Base-by-base conservation (phyloP, 139 green algal species). In the Micractinium sp. region DNA sequence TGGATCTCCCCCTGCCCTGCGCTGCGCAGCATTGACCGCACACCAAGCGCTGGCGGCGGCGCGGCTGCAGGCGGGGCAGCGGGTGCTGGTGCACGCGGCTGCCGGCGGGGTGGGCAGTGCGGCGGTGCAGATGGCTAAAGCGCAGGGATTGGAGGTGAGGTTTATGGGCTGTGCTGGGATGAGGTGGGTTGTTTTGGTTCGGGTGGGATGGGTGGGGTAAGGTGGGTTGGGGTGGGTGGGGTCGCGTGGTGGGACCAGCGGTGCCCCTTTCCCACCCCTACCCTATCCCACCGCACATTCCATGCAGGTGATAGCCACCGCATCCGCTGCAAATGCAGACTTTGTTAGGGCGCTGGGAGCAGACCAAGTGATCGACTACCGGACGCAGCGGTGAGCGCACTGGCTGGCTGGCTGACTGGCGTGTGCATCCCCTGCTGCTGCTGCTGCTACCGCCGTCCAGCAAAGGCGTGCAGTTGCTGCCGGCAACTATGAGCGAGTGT, bases 311-410 rank as follows among this genome's bases (percentile, higher is more conserved):
- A n/a, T 79, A n/a, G 73, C 73, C 2, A 79, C 73, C 12, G 73
- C 73, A 14, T 79, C 73, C 0, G 73, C 31, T 2, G 73, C 9
- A 31, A 79, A 79, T 47, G n/a, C 73, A 33, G 73, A 38, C 31
- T 38, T 79, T 79, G 73, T 79, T 31, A 16, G n/a, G 29, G 16
- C 16, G 29, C n/a, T 79, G 5, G 73, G 73, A 2, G 73, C 73
- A 27, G 73, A 79, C n/a, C 73, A 79, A 79, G 73, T 79, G 7
- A 79, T 79, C 16, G 73, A 79, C n/a, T 79, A 79, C 73, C 38
- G 39, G 73, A 31, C 38, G 73, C 73, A 79, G 73, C 73, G 73
- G 73, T 79, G 73, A 31, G 73, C 29, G 25, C 3, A 20, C 23
- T 77, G 60, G 60, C 60, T 16, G 60, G n/a, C n/a, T n/a, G n/a